These are phyloP conservation scores for Apophysomyces elegans DNA, from an alignment of 371 early-diverging fungal species.

Conservation along the genomic window DNA sequence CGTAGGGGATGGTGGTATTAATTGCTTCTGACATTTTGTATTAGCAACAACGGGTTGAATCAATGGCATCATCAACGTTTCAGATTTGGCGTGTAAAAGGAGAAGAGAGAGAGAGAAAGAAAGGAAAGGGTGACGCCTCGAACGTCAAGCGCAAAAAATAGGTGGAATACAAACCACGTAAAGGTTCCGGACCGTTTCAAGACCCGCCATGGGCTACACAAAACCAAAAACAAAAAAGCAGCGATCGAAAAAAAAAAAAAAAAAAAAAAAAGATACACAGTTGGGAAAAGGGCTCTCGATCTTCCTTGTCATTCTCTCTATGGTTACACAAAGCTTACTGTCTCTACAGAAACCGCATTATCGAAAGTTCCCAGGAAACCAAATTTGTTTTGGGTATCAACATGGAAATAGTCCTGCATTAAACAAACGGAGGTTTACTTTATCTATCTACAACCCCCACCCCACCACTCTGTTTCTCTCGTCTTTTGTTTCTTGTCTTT, in stretches of 20 bases:
- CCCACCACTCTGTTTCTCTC: too few relatives aligned
- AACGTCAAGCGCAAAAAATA: too few relatives aligned
- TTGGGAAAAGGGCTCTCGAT: background rate
- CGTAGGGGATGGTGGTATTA: background rate
- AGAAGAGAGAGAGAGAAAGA: background rate
- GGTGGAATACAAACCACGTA: too few relatives aligned
- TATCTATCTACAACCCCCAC: too few relatives aligned
- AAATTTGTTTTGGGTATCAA: too few relatives aligned
- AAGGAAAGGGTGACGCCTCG: background rate
- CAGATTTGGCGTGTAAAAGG: background rate
- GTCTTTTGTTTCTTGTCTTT: too few relatives aligned
- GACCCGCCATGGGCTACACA: background rate
- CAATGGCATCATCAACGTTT: background rate
- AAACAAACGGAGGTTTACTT: too few relatives aligned
- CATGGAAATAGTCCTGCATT: too few relatives aligned
- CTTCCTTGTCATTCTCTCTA: background rate
- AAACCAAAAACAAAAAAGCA: conserved; percentile 1
- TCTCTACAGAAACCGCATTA: conserved; percentile 3
- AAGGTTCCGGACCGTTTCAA: background rate
- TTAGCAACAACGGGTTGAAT: background rate
- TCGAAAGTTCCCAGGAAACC: conserved; percentile 2
- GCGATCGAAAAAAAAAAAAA: background rate
- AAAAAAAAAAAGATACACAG: too few relatives aligned
- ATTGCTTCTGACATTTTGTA: background rate
- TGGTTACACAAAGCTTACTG: background rate